Base-by-base conservation (phyloP, 2,329 filamentous ascomycete species). In the Fusarium metavorans region DNA sequence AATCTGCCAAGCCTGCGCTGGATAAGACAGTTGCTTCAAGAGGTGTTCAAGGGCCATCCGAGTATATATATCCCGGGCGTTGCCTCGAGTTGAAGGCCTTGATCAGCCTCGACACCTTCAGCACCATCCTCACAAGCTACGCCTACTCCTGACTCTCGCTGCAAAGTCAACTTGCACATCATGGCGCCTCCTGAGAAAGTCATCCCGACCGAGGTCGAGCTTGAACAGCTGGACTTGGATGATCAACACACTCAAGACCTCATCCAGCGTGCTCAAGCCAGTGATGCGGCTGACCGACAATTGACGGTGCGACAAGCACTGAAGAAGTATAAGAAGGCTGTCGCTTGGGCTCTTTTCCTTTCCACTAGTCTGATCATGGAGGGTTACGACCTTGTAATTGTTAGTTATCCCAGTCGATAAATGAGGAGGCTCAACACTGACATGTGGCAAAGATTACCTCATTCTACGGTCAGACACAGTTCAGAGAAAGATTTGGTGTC, bases 331-430 rank as follows among this genome's bases (percentile, higher is more conserved):
- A 77, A 75, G 27, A 80, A 81, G 57, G 80, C 80, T 9, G 78
- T 80, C 16, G 70, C 76, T 27, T 81, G 78, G 80, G 75, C 79
- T 11, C 70, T 80, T 48, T 74, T 81, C 25, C 45, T 80, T 23
- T 81, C 78, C 6, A 72, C 64, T 4, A 68, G 64, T 48, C 48
- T 75, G 35, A 74, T 81, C 62, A 81, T 81, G 80, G 78, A 79
- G 35, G 78, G 78, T 1, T 80, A 84, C 45, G 84, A 85, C 66
- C 72, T 83, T 5, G 83, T 81, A 5, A 78, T 85, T 23, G 79
- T 85, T 30, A 9, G 72, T 72, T 60, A 8, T 3, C 56, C 60
- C 6, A 32, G 20, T 23, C 16, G 7, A 30, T 30, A 30, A 30
- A 18, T 25, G 39, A 23, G 7, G 27, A 13, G 14, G n/a, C 14